Base-by-base conservation (phyloP, 148 eudicot species). In the Oxyria digyna region DNA sequence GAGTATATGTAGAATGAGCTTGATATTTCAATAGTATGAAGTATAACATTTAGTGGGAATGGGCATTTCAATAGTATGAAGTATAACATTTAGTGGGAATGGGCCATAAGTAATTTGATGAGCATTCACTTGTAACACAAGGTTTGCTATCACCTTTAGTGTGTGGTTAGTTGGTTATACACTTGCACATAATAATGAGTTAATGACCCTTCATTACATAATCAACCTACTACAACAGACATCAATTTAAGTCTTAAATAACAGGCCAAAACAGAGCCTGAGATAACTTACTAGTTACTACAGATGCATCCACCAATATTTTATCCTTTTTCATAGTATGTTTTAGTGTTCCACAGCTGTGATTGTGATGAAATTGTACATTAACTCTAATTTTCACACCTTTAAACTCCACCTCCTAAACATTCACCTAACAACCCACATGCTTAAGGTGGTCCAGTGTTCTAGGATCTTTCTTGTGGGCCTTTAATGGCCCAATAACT, bases 401-500 rank as follows among this genome's bases (percentile, higher is more conserved):
- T 10, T 24, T 55, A 55, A 55, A 24, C 59, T 55, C 63, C 33
- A 55, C 10, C 1, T 11, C 26, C 4, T 14, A 12, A 55, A 55
- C 63, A 55, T 33, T n/a, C 38, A 59, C 65, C 65, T 59, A 59
- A 27, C 65, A 14, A 54, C 10, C 32, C 62, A 54, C 62, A 54
- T 54, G 62, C 62, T 31, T 29, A 27, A 13, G 10, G 38, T 52
- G 62, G 62, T 52, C 62, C 62, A 52, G 4, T 52, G 62, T 12
- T 52, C 14, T 31, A 52, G 27, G 62, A 12, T 59, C 20, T 59
- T 26, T 59, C 6, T n/a, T 29, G 65, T 59, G 65, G 65, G 65
- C 14, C 65, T 59, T 20, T 4, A 15, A 4, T 59, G 65, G 37
- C 38, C 14, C 31, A 59, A 31, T 29, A 2, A 54, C 62, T 54